Base-by-base conservation (phyloP, 164 flowering plant genomes). In the Annona cherimola region DNA sequence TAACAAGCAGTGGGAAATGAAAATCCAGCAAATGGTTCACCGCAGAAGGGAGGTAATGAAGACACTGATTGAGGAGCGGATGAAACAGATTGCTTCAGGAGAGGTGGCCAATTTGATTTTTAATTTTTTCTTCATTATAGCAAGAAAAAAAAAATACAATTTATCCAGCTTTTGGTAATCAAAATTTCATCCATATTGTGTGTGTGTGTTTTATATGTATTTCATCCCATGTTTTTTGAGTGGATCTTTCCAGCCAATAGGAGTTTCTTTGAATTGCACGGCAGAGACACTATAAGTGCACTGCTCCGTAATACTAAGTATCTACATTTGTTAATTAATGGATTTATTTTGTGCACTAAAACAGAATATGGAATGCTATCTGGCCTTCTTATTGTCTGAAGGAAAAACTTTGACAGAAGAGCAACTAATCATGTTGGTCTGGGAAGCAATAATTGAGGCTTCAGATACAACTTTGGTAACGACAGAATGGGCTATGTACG, bases 401-500 rank as follows among this genome's bases (percentile, higher is more conserved):
- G 92, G 71, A 63, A 83, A 86, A 66, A 63, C 79, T 5, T 84
- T 90, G 12, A 79, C 88, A 0, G 90, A 86, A 39, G 79, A 84
- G 39, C 89, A 94, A 77, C 64, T 88, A 7, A 63, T 71, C 5
- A 88, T 89, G 84, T 66, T 90, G 79, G 63, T 88, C 20, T 94
- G 97, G 98, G 98, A 94, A 77, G 43, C 87, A 43, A 88, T 94
- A 60, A 87, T 94, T 63, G 97, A 92, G 85, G 62, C 90, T 20
- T 79, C 98, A 0, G 98, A 92, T 59, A 94, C 98, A 9, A 87
- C 91, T 45, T 8, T 90, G 76, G 90, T 94, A 63, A 80, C 88
- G 42, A 79, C 96, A 68, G 98, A 94, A 76, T 94, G 98, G 98
- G 94, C 96, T n/a, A 77, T 94, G 86, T 94, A 84, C 76, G 92